Conservation (phyloP, 2,329 filamentous ascomycete genomes). For the Domatiomyces globalis region DNA sequence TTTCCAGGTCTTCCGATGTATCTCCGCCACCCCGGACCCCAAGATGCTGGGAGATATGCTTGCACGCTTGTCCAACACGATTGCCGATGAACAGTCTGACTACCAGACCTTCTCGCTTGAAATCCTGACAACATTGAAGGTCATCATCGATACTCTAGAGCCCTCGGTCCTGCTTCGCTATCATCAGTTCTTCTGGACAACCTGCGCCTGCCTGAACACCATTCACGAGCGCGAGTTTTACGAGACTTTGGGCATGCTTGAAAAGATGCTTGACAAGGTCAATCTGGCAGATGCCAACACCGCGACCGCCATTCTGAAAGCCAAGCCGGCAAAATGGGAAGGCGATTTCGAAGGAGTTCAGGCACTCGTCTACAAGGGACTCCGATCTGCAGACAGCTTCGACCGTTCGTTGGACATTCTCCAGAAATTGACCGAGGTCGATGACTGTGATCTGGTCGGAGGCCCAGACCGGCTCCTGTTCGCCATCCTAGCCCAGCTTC, state of each 20-base stretch:
- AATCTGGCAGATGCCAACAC: constrained; percentile 60
- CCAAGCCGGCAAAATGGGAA: constrained; percentile 76
- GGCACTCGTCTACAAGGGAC: constrained; percentile 73
- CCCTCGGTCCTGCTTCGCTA: constrained; percentile 70
- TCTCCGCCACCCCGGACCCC: constrained; percentile 78
- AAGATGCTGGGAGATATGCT: constrained; percentile 96
- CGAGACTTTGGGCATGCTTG: constrained; percentile 81
- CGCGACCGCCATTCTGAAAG: constrained; percentile 58
- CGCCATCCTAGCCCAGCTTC: constrained; percentile 79
- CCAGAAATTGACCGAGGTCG: constrained; percentile 63
- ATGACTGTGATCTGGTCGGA: constrained; percentile 67
- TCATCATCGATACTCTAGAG: constrained; percentile 74
- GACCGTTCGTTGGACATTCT: constrained; percentile 63
- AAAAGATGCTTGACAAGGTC: constrained; percentile 69
- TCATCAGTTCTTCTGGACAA: constrained; percentile 95
- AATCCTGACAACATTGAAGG: constrained; percentile 84
- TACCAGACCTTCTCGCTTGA: constrained; percentile 98
- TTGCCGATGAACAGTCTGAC: constrained; percentile 85
- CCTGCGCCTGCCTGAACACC: constrained; percentile 86
- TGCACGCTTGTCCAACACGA: constrained; percentile 84
- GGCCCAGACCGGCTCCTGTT: constrained; percentile 72
- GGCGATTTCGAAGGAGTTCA: constrained; percentile 77
- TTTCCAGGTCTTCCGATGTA: constrained; percentile 92
- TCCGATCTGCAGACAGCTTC: constrained; percentile 73
- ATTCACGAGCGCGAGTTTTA: constrained; percentile 93